Base-by-base conservation (phyloP, 2,329 filamentous ascomycete genomes). In the Arthroderma sp. region DNA sequence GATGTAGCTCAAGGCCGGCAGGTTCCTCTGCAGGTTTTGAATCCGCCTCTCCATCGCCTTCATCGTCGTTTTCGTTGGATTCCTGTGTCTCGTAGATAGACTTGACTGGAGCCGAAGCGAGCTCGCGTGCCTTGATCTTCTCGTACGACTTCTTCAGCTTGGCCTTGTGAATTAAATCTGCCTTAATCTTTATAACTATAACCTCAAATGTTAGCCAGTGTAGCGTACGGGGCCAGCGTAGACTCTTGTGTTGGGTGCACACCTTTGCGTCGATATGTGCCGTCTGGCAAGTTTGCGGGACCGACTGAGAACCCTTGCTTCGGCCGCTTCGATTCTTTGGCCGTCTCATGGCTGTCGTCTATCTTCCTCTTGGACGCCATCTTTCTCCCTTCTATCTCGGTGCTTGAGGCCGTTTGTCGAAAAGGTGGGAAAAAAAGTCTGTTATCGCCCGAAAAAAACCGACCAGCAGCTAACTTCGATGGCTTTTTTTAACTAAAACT, bases 131-230 rank as follows among this genome's bases (percentile, higher is more conserved):
- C 72, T 91, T 91, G 62, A 95, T 77, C 72, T 95, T 96, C 61
- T 86, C 87, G 69, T 95, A 96, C 43, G 87, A 82, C 72, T 95
- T 95, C 74, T 91, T 93, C 61, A 95, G 79, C 73, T 96, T 95
- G 60, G 91, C 90, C 71, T 93, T 94, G 71, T 90, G 83, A 66
- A 97, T 96, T 57, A 95, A 76, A 63, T 87, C 82, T 63, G 86
- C 81, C 73, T 97, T 97, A 67, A 95, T 93, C 72, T 91, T 91
- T 71, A 88, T 83, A 58, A 87, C 88, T 91, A 66, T 41, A 37
- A 9, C 39, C 19, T 21, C 44, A 54, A 25, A 23, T 57, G 43
- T 56, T 28, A 56, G 53, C 9, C 2, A 23, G 17, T 19, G 11
- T 39, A 37, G 11, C 15, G 28, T 28, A 47, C n/a, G n/a, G n/a